phyloP scores from a whole-genome alignment of 768 basidiomycete species.

The Clathrus columnatus region DNA sequence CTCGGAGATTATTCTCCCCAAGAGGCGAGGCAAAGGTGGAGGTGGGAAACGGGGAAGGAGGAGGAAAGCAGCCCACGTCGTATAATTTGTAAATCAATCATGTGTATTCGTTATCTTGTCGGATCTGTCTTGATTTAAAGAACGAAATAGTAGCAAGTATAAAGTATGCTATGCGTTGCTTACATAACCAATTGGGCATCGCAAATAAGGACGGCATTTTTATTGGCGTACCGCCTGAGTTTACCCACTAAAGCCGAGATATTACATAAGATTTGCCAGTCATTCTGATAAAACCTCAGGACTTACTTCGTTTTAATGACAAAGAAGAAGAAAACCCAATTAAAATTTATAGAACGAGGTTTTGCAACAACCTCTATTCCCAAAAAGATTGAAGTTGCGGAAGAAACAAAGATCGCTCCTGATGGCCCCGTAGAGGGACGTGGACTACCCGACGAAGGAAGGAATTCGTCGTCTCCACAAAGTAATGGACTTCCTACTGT shows the following conservation, averaged over 20 bases:
- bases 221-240: too few relatives aligned
- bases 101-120: neutral
- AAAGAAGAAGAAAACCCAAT: constrained; percentile 80
- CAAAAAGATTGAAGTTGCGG: constrained; percentile 41
- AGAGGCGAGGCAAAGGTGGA: constrained; percentile 22
- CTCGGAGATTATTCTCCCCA: constrained; percentile 23
- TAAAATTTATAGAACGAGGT: constrained; percentile 65
- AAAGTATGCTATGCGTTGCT: too few relatives aligned
- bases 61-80: constrained; percentile 1
- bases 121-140: too few relatives aligned
- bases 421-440: constrained; percentile 34
- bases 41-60: constrained; percentile 29
- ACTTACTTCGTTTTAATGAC: constrained; percentile 37
- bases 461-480: too few relatives aligned
- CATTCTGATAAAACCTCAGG: neutral
- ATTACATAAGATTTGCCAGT: too few relatives aligned
- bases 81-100: neutral
- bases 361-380: constrained; percentile 70
- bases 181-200: too few relatives aligned
- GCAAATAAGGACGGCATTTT: too few relatives aligned
- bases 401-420: constrained; percentile 17
- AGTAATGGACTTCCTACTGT: constrained; percentile 1
- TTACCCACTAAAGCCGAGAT: too few relatives aligned
- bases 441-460: neutral
- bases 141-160: too few relatives aligned